These are phyloP conservation scores for Rosellinia necatrix DNA, from an alignment of 2,329 filamentous ascomycete genomes.

Conservation along the genomic window DNA sequence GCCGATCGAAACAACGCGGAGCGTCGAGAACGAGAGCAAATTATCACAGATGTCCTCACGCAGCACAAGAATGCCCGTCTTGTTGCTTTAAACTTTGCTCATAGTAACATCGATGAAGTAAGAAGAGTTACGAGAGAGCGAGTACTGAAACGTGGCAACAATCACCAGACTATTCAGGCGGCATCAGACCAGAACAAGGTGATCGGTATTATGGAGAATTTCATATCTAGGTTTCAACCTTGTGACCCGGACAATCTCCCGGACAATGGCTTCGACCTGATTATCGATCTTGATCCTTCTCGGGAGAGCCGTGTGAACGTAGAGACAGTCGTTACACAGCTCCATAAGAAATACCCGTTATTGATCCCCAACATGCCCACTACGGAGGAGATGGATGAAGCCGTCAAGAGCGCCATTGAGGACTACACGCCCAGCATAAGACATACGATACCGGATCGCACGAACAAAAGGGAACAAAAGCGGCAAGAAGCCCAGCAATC, in stretches of 20 bases:
- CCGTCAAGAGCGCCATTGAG: slow-evolving; percentile 74
- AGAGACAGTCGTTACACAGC: slow-evolving; percentile 72
- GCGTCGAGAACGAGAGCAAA: slow-evolving; percentile 82
- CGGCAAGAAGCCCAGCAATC: slow-evolving; percentile 46
- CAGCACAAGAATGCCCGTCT: slow-evolving; percentile 69
- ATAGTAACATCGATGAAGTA: slow-evolving; percentile 76
- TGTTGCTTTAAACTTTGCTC: slow-evolving; percentile 87
- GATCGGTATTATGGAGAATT: slow-evolving; percentile 91
- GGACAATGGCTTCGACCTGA: slow-evolving; percentile 79
- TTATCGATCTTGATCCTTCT: slow-evolving; percentile 83
- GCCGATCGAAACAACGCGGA: slow-evolving; percentile 96
- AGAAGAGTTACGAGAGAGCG: slow-evolving; percentile 75
- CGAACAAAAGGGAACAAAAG: slow-evolving; percentile 51
- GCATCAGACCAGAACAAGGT: slow-evolving; percentile 75
- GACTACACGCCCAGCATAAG: slow-evolving; percentile 78
- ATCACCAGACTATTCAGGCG: slow-evolving; percentile 96
- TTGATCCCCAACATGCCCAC: slow-evolving; percentile 74
- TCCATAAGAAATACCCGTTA: slow-evolving; percentile 79
- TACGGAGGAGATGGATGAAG: slow-evolving; percentile 75
- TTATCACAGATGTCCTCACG: slow-evolving; percentile 76
- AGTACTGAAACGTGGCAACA: slow-evolving; percentile 85
- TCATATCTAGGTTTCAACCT: slow-evolving; percentile 83
- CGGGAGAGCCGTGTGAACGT: slow-evolving; percentile 83
- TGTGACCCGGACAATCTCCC: slow-evolving; percentile 69
- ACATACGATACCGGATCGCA: slow-evolving; percentile 71